Conservation (phyloP, 331 rosid genomes). For the Telfairia occidentalis region DNA sequence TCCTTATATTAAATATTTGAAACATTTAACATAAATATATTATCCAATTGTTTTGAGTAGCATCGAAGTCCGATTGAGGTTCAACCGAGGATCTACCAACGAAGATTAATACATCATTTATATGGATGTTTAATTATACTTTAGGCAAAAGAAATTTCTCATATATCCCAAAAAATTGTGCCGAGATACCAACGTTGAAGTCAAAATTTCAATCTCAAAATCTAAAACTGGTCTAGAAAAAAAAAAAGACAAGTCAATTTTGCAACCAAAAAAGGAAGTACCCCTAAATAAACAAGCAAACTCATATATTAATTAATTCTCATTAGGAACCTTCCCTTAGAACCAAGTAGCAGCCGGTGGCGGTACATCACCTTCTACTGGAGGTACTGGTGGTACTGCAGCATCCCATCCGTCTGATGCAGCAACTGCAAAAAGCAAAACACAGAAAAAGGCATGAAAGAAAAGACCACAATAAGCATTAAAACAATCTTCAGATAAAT, state of each 20-base stretch:
- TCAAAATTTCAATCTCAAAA: constrained; percentile 1
- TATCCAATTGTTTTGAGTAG: background rate
- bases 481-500: background rate
- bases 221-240: background rate
- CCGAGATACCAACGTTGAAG: background rate
- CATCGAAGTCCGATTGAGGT: background rate
- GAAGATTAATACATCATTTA: background rate
- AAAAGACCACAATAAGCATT: no score
- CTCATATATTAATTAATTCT: background rate
- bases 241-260: background rate
- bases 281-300: background rate
- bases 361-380: constrained; percentile 19
- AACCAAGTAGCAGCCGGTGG: constrained; percentile 26
- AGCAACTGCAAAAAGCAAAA: background rate
- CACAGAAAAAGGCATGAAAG: background rate
- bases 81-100: background rate
- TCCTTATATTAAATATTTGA: no score
- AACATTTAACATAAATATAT: no score
- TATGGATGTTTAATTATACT: background rate
- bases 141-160: background rate
- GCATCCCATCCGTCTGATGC: constrained; percentile 50
- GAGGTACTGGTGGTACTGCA: constrained; percentile 21
- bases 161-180: background rate
- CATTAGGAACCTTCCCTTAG: background rate
- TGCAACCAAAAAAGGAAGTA: background rate